These are phyloP conservation scores for Penicillium cinerascens DNA, from an alignment of 495 filamentous ascomycete species.

Conservation along the genomic window DNA sequence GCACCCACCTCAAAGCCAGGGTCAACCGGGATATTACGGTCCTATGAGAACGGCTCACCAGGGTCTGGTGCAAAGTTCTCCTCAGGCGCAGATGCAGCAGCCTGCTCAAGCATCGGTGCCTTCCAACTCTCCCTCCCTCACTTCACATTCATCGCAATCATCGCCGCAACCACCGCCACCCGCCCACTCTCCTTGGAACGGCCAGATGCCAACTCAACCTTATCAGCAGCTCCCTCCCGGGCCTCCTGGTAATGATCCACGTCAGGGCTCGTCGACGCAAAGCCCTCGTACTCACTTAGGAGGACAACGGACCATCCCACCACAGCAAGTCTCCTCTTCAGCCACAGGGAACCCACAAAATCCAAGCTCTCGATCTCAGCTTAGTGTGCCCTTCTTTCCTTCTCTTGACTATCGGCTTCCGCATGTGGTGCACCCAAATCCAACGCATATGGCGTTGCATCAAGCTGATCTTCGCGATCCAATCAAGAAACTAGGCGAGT, in stretches of 20 bases:
- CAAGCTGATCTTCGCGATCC: conserved; percentile 57
- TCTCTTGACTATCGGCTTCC: conserved; percentile 25
- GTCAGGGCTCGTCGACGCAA: neutral
- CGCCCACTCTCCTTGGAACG: neutral
- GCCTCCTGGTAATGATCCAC: neutral
- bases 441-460: conserved; percentile 50
- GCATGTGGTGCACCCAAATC: conserved; percentile 39
- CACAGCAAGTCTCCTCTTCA: neutral
- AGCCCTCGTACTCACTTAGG: neutral
- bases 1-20: neutral
- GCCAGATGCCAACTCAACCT: neutral
- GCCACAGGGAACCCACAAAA: neutral
- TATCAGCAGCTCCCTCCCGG: neutral
- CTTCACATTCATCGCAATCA: neutral
- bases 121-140: neutral
- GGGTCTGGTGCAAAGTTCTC: neutral
- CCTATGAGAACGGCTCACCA: neutral
- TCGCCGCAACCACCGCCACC: too few relatives aligned
- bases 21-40: neutral
- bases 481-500: conserved; percentile 32
- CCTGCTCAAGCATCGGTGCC: neutral
- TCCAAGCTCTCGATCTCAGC: neutral
- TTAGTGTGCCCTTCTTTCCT: conserved; percentile 30
- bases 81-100: neutral
- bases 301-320: neutral